Conservation (phyloP, 495 filamentous ascomycete species). For the Podospora pseudopauciseta region DNA sequence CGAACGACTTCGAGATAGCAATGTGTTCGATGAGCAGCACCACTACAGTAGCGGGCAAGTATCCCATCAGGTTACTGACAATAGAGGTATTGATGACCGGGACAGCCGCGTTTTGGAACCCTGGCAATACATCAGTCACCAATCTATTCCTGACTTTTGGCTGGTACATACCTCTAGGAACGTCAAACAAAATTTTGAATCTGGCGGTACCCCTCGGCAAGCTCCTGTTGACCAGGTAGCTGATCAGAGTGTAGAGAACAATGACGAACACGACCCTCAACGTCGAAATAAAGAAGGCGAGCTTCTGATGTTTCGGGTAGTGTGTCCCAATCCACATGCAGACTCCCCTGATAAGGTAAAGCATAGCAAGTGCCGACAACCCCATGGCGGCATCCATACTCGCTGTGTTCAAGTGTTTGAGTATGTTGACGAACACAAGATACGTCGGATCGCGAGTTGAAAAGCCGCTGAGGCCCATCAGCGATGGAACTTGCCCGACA, state of each 20-base stretch:
- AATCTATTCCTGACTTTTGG: neutral
- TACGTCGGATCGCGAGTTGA: constrained; percentile 78
- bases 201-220: constrained; percentile 44
- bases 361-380: constrained; percentile 71
- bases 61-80: constrained; percentile 27
- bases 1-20: constrained; percentile 98
- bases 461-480: constrained; percentile 83
- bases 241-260: constrained; percentile 88
- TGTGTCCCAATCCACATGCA: constrained; percentile 68
- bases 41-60: constrained; percentile 60
- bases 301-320: constrained; percentile 64
- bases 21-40: constrained; percentile 95
- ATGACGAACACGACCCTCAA: constrained; percentile 91
- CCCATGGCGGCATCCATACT: constrained; percentile 85
- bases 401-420: constrained; percentile 67
- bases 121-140: constrained; percentile 33
- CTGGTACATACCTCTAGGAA: constrained; percentile 62
- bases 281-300: constrained; percentile 86
- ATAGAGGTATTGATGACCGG: constrained; percentile 56
- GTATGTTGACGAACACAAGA: constrained; percentile 76
- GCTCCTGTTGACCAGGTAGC: constrained; percentile 71
- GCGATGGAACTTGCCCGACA: constrained; percentile 74
- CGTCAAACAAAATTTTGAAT: constrained; percentile 67
- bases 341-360: constrained; percentile 73
- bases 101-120: constrained; percentile 78